Conservation (phyloP, 2,329 filamentous ascomycete genomes). For the Trichophyton benhamiae region DNA sequence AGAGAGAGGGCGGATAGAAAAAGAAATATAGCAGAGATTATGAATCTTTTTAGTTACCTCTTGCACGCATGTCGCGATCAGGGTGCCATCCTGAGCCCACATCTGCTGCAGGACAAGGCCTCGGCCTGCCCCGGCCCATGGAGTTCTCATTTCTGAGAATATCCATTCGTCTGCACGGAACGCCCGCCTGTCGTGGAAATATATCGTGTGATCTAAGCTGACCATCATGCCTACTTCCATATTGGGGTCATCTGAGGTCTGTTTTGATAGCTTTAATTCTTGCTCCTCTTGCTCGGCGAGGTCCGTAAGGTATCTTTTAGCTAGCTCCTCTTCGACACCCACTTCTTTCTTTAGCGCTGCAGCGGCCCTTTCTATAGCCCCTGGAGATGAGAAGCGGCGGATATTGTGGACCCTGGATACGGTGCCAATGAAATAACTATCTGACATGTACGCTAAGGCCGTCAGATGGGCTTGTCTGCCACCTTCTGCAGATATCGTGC, state of each 20-base stretch:
- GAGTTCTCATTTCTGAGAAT: constrained; percentile 38
- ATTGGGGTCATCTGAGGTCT: constrained; percentile 16
- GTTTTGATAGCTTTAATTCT: constrained; percentile 20
- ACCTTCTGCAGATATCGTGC: constrained; percentile 58
- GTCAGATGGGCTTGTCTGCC: constrained; percentile 71
- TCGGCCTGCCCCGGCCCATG: constrained; percentile 40
- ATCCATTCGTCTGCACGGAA: constrained; percentile 42
- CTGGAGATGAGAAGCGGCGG: constrained; percentile 55
- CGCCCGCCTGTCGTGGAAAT: constrained; percentile 38
- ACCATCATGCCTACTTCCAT: constrained; percentile 40
- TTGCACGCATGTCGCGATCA: constrained; percentile 41
- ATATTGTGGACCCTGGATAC: constrained; percentile 68
- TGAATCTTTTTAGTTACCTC: constrained; percentile 29
- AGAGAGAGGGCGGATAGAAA: constrained; percentile 5
- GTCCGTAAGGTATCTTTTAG: constrained; percentile 29
- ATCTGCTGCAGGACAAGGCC: constrained; percentile 39
- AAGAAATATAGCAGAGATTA: background rate
- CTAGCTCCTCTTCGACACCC: constrained; percentile 31
- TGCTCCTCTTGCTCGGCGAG: constrained; percentile 32
- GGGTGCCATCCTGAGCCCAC: constrained; percentile 36
- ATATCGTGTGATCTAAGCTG: constrained; percentile 40
- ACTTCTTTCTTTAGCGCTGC: constrained; percentile 32
- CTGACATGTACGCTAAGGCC: constrained; percentile 85
- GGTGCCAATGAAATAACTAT: constrained; percentile 87
- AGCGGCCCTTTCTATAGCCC: constrained; percentile 29